Percentiles rank a stretch among this genome's conserved stretches.
Conservation (phyloP, 2,329 filamentous ascomycete species). For the Coniosporium uncinatum region DNA sequence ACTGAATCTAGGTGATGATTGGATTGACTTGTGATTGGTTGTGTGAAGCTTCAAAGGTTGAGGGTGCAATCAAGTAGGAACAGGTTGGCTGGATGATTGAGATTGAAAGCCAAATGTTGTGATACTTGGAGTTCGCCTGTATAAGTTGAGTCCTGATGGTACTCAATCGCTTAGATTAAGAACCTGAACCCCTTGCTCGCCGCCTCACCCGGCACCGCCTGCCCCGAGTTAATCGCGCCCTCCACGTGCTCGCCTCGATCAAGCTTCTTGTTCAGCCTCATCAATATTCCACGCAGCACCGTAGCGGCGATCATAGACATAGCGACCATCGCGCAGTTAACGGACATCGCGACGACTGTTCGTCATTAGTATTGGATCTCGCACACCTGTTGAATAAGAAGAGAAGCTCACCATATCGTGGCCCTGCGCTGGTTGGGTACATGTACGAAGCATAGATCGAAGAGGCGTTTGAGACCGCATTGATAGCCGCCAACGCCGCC, state of each 20-base stretch:
- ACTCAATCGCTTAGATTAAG: conserved; percentile 48
- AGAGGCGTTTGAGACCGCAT: conserved; percentile 63
- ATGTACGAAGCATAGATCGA: conserved; percentile 67
- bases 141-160: no score
- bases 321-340: conserved; percentile 61
- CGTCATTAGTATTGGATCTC: conserved; percentile 1
- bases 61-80: no score
- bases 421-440: conserved; percentile 46
- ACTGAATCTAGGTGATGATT: no score
- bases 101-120: no score
- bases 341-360: conserved; percentile 53
- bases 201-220: conserved; percentile 45
- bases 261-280: conserved; percentile 62
- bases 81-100: no score
- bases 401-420: conserved; percentile 32
- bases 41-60: no score
- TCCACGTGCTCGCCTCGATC: conserved; percentile 54
- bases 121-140: no score
- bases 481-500: conserved; percentile 70
- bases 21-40: no score
- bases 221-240: conserved; percentile 42
- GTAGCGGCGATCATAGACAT: conserved; percentile 60
- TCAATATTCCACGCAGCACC: conserved; percentile 56
- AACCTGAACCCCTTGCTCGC: conserved; percentile 61
- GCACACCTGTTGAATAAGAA: conserved; percentile 15